phyloP scores from a whole-genome alignment of 306 rosid genomes.

The Clitoria ternatea region DNA sequence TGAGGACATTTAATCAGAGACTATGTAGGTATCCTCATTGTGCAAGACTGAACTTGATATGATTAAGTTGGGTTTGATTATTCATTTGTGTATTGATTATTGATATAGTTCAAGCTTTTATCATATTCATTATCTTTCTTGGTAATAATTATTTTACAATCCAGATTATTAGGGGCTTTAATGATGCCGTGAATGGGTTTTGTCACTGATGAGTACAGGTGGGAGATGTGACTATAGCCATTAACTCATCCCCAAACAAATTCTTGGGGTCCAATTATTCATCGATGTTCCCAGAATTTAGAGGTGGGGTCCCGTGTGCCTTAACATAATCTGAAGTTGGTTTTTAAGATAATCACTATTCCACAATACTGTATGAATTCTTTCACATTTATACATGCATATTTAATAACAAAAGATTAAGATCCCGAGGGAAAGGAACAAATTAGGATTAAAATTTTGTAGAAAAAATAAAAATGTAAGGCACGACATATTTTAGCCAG shows the following conservation, averaged over 20 bases:
- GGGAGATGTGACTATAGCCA: constrained; percentile 83
- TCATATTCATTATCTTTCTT: neutral
- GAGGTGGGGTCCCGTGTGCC: constrained; percentile 91
- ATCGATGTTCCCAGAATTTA: constrained; percentile 63
- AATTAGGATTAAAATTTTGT: no score
- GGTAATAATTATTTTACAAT: neutral
- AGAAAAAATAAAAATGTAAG: no score
- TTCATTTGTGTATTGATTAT: neutral
- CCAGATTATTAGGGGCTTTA: constrained; percentile 66
- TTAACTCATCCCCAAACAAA: constrained; percentile 72
- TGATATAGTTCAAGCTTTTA: neutral
- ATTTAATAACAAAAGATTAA: no score
- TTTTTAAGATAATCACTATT: no score
- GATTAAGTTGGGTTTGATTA: neutral
- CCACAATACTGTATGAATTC: no score
- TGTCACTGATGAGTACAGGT: constrained; percentile 72
- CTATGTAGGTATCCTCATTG: constrained; percentile 94
- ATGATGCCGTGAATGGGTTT: constrained; percentile 97
- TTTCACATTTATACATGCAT: no score
- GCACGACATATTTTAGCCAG: no score
- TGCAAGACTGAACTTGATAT: no score
- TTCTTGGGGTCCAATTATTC: constrained; percentile 63
- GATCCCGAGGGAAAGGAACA: no score
- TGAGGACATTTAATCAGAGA: constrained; percentile 89
- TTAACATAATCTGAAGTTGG: no score